Conservation (phyloP, 1,284 basidiomycete species). For the Termitomyces sp. region DNA sequence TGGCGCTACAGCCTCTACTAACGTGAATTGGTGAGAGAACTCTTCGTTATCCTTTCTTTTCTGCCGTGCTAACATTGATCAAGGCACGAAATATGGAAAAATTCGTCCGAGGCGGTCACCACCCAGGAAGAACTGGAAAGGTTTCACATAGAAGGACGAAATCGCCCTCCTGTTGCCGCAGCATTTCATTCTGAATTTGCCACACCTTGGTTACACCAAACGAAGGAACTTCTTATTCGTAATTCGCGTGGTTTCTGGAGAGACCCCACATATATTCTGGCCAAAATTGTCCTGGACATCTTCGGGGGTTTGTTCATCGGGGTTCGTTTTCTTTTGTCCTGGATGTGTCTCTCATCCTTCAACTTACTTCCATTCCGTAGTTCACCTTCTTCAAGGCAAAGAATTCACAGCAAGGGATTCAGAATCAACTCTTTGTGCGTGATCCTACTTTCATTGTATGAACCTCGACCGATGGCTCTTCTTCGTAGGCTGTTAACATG, state of each 20-base stretch:
- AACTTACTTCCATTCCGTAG: neutral
- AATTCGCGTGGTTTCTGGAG: constrained; percentile 54
- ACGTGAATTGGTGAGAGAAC: constrained; percentile 28
- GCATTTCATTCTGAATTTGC: constrained; percentile 38
- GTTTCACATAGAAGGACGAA: constrained; percentile 34
- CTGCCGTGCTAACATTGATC: neutral
- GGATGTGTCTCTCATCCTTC: neutral
- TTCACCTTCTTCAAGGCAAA: constrained; percentile 66
- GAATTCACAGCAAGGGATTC: constrained; percentile 57
- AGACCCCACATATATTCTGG: constrained; percentile 64
- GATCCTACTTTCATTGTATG: neutral
- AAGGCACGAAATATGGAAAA: constrained; percentile 39
- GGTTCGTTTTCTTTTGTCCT: constrained; percentile 2
- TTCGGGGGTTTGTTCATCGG: constrained; percentile 56
- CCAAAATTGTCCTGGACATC: constrained; percentile 55
- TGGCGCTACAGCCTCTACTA: constrained; percentile 35
- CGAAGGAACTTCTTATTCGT: constrained; percentile 42
- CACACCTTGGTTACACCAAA: constrained; percentile 42
- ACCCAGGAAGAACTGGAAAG: constrained; percentile 26
- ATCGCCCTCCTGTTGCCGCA: constrained; percentile 29
- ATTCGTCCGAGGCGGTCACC: constrained; percentile 26
- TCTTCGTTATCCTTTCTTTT: too few species aligned
- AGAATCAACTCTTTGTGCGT: constrained; percentile 69
- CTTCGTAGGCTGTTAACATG: constrained; percentile 41
- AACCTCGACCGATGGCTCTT: neutral